These are phyloP conservation scores for Nothophoma quercina DNA, from an alignment of 2,329 filamentous ascomycete genomes.

Conservation along the genomic window DNA sequence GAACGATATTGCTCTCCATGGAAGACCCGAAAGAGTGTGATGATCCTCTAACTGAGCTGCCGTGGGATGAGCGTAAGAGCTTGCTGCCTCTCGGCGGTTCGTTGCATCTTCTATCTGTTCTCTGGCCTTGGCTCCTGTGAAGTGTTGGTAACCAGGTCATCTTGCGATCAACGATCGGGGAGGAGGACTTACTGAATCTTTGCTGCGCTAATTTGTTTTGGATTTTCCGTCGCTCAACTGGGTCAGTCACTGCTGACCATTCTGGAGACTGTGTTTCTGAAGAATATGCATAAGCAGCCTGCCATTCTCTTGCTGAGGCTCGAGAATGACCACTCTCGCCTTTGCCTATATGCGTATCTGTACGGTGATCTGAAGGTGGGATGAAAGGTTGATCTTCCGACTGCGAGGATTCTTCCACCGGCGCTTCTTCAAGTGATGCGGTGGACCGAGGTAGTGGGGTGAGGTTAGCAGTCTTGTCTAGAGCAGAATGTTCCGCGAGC, in stretches of 20 bases:
- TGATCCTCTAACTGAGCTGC: slow-evolving; percentile 62
- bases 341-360: too few relatives aligned
- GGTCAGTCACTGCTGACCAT: slow-evolving; percentile 74
- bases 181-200: slow-evolving; percentile 70
- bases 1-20: slow-evolving; percentile 75
- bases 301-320: slow-evolving; percentile 26
- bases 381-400: too few relatives aligned
- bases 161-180: not conserved
- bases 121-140: slow-evolving; percentile 71
- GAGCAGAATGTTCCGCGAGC: too few relatives aligned
- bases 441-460: too few relatives aligned
- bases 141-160: slow-evolving; percentile 3
- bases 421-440: too few relatives aligned
- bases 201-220: slow-evolving; percentile 80
- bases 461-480: too few relatives aligned
- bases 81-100: slow-evolving; percentile 69
- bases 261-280: slow-evolving; percentile 57
- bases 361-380: too few relatives aligned
- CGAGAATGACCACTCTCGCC: too few relatives aligned
- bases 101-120: slow-evolving; percentile 71
- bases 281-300: slow-evolving; percentile 23
- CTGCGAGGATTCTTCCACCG: too few relatives aligned
- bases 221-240: slow-evolving; percentile 74
- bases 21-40: slow-evolving; percentile 69
- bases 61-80: slow-evolving; percentile 69